Base-by-base conservation (phyloP, 495 filamentous ascomycete genomes). In the Penicillium samsonianum region DNA sequence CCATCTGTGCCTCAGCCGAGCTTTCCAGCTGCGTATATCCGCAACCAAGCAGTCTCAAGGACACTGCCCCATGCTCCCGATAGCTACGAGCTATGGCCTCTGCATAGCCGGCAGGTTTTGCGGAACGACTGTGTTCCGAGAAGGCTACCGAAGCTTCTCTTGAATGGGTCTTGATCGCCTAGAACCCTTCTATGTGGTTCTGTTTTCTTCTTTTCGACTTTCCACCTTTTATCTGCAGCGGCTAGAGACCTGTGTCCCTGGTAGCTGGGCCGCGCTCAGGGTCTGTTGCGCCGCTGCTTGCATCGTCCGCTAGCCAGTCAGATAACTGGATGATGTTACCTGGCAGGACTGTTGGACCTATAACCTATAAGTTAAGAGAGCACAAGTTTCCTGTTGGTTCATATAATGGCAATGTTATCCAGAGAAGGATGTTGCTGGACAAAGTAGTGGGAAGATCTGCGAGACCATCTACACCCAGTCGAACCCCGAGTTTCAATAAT, bases 251-350 rank as follows among this genome's bases (percentile, higher is more conserved):
- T 64, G 43, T 46, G 53, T 30, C 44, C 50, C 60, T 49, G 55
- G 46, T 60, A 46, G 60, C 62, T 60, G 58, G 63, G 58, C 60
- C 61, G 58, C 61, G 56, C 66, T 63, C 61, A 64, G 56, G 43
- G 38, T 46, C 47, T 45, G 53, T 58, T 56, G 49, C 43, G 50
- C 37, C 22, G 50, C 47, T 55, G 50, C 46, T 58, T 50, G 41
- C 51, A 53, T 35, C 3, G 33, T 42, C 19, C 10, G 23, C n/a
- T 4, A 31, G 49, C 61, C 66, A 62, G 61, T 65, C 51, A n/a
- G 26, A 19, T 17, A 41, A 41, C 51, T 44, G 17, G 48, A 45
- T 26, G 4, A 42, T 53, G 60, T 65, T 67, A 69, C 64, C 50
- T 65, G 50, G 41, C 58, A 57, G 50, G 17, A 40, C 23, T 57